phyloP scores from a whole-genome alignment of 495 filamentous ascomycete species.

The Hypoxylon crocopeplum region DNA sequence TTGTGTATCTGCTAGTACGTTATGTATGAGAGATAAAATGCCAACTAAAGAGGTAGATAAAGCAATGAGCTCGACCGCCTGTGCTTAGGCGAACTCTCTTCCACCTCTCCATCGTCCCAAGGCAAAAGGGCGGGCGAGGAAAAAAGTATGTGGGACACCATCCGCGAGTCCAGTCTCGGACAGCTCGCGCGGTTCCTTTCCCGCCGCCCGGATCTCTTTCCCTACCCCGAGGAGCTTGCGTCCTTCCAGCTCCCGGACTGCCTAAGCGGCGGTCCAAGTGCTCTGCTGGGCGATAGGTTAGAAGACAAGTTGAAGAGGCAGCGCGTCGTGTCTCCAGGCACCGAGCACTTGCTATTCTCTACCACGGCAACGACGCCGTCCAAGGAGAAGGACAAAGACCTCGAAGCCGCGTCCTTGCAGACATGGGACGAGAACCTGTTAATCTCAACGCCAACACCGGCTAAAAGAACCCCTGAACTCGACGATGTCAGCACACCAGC shows the following conservation, averaged over 20 bases:
- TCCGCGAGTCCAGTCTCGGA: conserved; percentile 61
- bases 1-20: too few relatives aligned
- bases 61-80: too few relatives aligned
- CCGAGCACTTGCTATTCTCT: conserved; percentile 9
- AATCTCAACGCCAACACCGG: not conserved
- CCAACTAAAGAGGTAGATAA: too few relatives aligned
- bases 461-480: too few relatives aligned
- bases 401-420: conserved; percentile 19
- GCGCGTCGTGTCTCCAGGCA: not conserved
- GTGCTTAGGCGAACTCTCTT: conserved; percentile 1
- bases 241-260: conserved; percentile 51
- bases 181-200: conserved; percentile 58
- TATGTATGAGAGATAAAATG: too few relatives aligned
- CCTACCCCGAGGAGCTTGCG: conserved; percentile 62
- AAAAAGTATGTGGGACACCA: conserved; percentile 40
- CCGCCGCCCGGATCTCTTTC: conserved; percentile 52
- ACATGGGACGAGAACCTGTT: conserved; percentile 2
- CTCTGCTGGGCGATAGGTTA: conserved; percentile 48
- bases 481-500: too few relatives aligned
- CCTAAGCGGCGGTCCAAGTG: conserved; percentile 44
- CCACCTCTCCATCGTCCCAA: not conserved
- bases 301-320: conserved; percentile 14
- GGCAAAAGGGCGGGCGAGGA: not conserved
- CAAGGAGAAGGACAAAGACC: conserved; percentile 31
- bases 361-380: conserved; percentile 20